Evolutionary conservation across 805 yeast genomes (phyloP).

Genomic region (Wickerhamomyces queroliae): DNA sequence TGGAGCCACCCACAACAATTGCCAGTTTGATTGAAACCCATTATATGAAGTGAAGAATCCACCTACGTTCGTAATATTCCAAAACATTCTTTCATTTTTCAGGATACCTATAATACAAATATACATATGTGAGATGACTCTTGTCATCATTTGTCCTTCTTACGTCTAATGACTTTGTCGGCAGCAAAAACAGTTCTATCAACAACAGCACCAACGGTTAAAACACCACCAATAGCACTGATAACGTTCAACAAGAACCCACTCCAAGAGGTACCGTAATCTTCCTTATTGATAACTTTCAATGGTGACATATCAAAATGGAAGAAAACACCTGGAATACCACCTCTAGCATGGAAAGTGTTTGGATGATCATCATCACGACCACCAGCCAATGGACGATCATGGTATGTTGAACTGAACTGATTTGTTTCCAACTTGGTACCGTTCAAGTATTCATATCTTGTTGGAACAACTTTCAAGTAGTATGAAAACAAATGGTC

Average conservation of each 20-base stretch:
- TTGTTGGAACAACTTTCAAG: constrained; percentile 84
- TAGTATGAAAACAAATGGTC: constrained; percentile 68
- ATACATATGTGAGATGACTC: background rate
- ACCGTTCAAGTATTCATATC: constrained; percentile 65
- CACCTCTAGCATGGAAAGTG: constrained; percentile 77
- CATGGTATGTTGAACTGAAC: constrained; percentile 83
- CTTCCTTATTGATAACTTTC: constrained; percentile 83
- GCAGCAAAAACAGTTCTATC: constrained; percentile 90
- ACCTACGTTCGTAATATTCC: no score
- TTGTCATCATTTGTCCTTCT: constrained; percentile 40
- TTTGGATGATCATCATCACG: constrained; percentile 87
- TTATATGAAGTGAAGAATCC: no score
- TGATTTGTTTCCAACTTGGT: constrained; percentile 72
- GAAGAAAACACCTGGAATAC: constrained; percentile 85
- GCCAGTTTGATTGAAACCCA: no score
- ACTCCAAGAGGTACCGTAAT: constrained; percentile 63
- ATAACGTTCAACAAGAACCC: constrained; percentile 78
- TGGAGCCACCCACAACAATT: no score
- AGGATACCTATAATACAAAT: background rate
- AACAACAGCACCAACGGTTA: constrained; percentile 85
- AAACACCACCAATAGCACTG: constrained; percentile 88
- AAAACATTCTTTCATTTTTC: no score
- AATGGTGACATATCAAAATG: constrained; percentile 89
- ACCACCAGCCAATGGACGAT: constrained; percentile 82
- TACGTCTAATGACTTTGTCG: constrained; percentile 64